A percentile compares a stretch with the other conserved stretches of the same genome.
Evolutionary conservation across 1,284 basidiomycete species (phyloP).

Genomic region (Psilocybe mexicana): DNA sequence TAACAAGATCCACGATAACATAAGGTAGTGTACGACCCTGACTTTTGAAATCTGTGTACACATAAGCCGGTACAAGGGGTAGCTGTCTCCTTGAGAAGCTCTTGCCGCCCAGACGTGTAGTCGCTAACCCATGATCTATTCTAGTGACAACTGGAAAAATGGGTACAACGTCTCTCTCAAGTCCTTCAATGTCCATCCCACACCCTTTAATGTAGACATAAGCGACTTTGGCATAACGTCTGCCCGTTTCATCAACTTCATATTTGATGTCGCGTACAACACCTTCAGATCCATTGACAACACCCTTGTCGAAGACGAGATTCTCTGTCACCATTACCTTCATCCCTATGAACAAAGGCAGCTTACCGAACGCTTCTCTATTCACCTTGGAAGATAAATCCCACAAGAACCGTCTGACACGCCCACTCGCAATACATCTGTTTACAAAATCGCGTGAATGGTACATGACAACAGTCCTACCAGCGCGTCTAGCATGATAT

Average conservation of each 20-base stretch:
- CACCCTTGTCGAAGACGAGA: slow-evolving; percentile 18
- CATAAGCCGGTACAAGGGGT: not conserved
- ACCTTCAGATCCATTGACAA: slow-evolving; percentile 31
- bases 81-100: not conserved
- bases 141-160: slow-evolving; percentile 5
- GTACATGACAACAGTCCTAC: too few relatives aligned
- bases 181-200: slow-evolving; percentile 6
- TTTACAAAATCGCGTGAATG: too few relatives aligned
- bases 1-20: not conserved
- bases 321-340: slow-evolving; percentile 31
- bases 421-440: not conserved
- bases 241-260: not conserved
- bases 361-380: slow-evolving; percentile 8
- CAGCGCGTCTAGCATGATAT: slow-evolving; percentile 3
- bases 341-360: slow-evolving; percentile 26
- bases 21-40: not conserved
- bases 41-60: slow-evolving; percentile 4
- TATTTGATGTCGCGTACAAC: slow-evolving; percentile 20
- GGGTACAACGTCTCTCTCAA: slow-evolving; percentile 7
- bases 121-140: not conserved
- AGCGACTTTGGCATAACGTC: slow-evolving; percentile 5
- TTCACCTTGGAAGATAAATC: slow-evolving; percentile 1
- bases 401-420: slow-evolving; percentile 4
- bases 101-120: not conserved
- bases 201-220: slow-evolving; percentile 7